Evolutionary conservation across 495 filamentous ascomycete species (phyloP), one percentile per base, ranked within the genome.

Genomic region (Hyaloscypha hepaticicola): DNA sequence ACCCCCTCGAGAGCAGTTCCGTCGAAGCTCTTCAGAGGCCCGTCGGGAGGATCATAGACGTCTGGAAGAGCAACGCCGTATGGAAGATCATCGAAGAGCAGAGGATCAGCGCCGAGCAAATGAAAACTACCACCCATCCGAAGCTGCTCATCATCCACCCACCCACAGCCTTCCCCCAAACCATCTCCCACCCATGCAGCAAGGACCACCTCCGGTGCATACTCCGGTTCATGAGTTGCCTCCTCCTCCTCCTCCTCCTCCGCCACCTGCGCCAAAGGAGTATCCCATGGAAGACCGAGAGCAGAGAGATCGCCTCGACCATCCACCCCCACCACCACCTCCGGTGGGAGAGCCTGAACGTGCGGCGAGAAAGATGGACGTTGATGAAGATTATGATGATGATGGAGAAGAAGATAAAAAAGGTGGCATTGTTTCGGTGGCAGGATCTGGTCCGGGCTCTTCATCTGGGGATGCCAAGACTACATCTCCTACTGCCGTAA

Each of bases 361-460:
- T 14, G 91, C 95, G 6, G 90, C 90, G 34, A 85, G 95, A 9
- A 95, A 96, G 75, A 96, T 99, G 88, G 95, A 98, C 25, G 89
- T 98, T 50, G 95, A 99, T 72, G 94, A 99, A 75, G 96, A 99
- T 66, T 84, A 88, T 69, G 94, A 97, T 75, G 93, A 96, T 68
- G 92, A 91, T 29, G 86, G 77, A 19, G 90, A 89, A 60, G 93
- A 96, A 66, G 88, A 96, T 55, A 93, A 96, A 76, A 86, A 84
- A 64, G 77, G 78, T 3, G 79, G 77, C 21, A 70, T 73, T 12
- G 69, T 67, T 8, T 75, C 76, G n/a, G 72, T 69, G 19, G 21
- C 51, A 9, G 69, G 60, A 16, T 72, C 70, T 27, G 70, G 66
- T 16, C 69, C 77, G 22, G 67, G 72, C 26, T 76, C 77, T 48